Evolutionary conservation across 805 yeast genomes (phyloP).

Genomic region (Yarrowia sp.): DNA sequence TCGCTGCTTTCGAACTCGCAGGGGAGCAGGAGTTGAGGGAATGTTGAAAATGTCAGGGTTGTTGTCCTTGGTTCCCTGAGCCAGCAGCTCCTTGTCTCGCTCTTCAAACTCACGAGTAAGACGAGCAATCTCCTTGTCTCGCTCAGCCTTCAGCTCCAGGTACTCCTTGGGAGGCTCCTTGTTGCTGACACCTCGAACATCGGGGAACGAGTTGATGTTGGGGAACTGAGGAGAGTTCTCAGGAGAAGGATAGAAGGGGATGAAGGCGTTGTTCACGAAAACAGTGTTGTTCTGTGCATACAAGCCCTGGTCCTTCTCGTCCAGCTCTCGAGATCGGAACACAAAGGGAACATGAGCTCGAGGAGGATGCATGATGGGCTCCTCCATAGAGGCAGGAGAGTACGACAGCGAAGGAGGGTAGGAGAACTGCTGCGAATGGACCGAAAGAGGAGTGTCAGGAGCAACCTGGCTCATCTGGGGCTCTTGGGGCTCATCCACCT

Average conservation of each 20-base stretch:
- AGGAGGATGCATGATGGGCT: slow-evolving; percentile 38
- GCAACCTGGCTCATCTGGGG: slow-evolving; percentile 6
- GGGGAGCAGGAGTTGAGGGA: slow-evolving; percentile 20
- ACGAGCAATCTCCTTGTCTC: slow-evolving; percentile 36
- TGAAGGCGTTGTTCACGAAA: slow-evolving; percentile 21
- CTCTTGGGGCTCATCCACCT: slow-evolving; percentile 5
- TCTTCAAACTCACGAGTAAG: slow-evolving; percentile 21
- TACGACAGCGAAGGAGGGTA: slow-evolving; percentile 25
- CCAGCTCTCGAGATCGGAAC: slow-evolving; percentile 26
- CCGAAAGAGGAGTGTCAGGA: slow-evolving; percentile 20
- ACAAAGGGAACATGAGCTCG: slow-evolving; percentile 25
- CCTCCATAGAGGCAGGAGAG: slow-evolving; percentile 28
- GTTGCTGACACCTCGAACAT: not conserved
- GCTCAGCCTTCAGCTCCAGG: slow-evolving; percentile 8
- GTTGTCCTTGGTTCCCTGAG: not conserved
- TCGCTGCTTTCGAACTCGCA: slow-evolving; percentile 17
- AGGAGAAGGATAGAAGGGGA: slow-evolving; percentile 26
- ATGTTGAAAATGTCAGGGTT: not conserved
- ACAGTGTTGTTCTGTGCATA: slow-evolving; percentile 17
- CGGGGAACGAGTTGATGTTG: slow-evolving; percentile 29
- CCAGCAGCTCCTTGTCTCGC: slow-evolving; percentile 7
- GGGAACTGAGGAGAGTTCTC: slow-evolving; percentile 31
- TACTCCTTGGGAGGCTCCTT: slow-evolving; percentile 34
- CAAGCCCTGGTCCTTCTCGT: slow-evolving; percentile 21
- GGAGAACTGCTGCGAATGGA: slow-evolving; percentile 29